Conservation (phyloP, 1,284 basidiomycete genomes). For the Ustilago hordei region DNA sequence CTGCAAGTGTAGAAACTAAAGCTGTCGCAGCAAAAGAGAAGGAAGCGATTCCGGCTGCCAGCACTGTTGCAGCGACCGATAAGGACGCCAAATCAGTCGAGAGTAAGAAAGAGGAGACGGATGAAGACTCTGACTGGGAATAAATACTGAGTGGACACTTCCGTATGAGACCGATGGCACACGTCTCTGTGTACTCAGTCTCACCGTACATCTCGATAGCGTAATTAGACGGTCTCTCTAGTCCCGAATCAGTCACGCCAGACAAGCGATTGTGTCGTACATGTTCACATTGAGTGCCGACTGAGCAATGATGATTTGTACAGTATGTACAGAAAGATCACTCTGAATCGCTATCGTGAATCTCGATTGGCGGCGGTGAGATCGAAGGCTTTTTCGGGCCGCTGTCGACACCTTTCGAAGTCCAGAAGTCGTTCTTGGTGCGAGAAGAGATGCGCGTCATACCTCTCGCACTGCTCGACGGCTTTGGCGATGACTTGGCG, state of each 20-base stretch:
- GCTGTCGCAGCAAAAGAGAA: conserved; percentile 4
- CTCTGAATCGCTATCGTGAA: conserved; percentile 5
- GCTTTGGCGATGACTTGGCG: conserved; percentile 27
- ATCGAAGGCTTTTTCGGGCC: conserved; percentile 15
- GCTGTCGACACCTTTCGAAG: conserved; percentile 36
- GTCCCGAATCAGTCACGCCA: background rate
- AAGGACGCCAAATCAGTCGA: conserved; percentile 9
- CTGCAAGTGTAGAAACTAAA: conserved; percentile 18
- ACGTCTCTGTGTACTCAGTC: background rate
- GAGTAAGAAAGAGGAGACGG: conserved; percentile 28
- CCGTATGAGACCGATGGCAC: background rate
- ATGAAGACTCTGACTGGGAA: conserved; percentile 61
- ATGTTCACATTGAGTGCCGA: background rate
- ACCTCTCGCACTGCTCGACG: conserved; percentile 13
- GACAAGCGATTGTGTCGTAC: background rate
- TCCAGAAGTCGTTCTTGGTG: conserved; percentile 51
- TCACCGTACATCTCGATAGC: background rate
- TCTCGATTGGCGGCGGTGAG: conserved; percentile 27
- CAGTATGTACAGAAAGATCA: background rate
- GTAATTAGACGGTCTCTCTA: background rate
- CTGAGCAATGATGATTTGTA: too few species aligned
- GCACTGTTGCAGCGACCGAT: background rate
- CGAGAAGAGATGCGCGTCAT: conserved; percentile 41
- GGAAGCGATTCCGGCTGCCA: background rate
- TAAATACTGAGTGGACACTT: background rate